Evolutionary conservation across 805 yeast species (phyloP).

Genomic region (Zygosaccharomyces pseudorouxii): DNA sequence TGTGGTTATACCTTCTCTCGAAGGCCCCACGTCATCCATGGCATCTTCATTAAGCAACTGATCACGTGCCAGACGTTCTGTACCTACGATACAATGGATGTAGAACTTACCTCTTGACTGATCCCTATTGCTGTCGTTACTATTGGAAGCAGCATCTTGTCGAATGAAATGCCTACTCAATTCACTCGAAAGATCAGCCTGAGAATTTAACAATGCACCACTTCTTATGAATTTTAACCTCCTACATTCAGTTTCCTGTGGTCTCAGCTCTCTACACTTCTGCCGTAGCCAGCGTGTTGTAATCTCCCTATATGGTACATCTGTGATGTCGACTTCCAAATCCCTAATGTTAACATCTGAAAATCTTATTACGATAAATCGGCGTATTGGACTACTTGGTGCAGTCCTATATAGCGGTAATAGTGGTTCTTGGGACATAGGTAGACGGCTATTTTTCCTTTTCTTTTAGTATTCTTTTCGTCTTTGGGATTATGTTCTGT

Average conservation of each 20-base stretch:
- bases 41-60: conserved; percentile 59
- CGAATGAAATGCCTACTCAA: conserved; percentile 16
- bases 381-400: background rate
- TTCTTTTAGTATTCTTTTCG: conserved; percentile 3
- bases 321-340: conserved; percentile 25
- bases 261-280: conserved; percentile 26
- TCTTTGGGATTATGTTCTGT: conserved; percentile 4
- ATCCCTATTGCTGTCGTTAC: conserved; percentile 1
- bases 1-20: conserved; percentile 30
- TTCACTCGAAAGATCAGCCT: conserved; percentile 18
- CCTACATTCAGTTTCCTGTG: conserved; percentile 15
- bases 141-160: conserved; percentile 1
- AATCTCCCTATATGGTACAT: conserved; percentile 19
- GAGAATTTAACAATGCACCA: conserved; percentile 27
- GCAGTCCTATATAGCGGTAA: conserved; percentile 14
- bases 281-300: conserved; percentile 29
- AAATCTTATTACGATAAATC: conserved; percentile 26
- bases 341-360: conserved; percentile 30
- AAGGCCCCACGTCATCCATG: conserved; percentile 40
- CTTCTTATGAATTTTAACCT: conserved; percentile 29
- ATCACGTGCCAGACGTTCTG: conserved; percentile 33
- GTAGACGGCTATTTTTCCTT: background rate
- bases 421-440: conserved; percentile 24
- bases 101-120: conserved; percentile 41
- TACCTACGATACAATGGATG: conserved; percentile 79